Percentiles rank a stretch among this genome's conserved stretches.
phyloP scores from a whole-genome alignment of 2,329 filamentous ascomycete species.

The Arthroderma uncinatum region DNA sequence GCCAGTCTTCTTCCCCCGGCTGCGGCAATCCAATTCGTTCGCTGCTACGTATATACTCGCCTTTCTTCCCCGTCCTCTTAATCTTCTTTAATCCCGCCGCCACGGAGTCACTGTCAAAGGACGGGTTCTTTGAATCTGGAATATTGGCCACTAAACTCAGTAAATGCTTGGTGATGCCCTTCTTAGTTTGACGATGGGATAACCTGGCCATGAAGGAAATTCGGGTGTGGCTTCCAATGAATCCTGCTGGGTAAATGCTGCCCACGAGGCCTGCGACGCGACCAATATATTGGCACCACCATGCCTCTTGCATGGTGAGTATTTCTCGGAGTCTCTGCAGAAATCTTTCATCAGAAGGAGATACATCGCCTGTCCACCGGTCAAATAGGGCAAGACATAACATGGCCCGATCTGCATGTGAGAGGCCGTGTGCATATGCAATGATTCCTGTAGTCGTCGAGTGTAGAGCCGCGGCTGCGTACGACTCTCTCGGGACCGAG shows the following conservation, averaged over 20 bases:
- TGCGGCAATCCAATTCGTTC: slow-evolving; percentile 9
- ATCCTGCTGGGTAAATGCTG: slow-evolving; percentile 51
- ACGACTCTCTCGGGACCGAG: slow-evolving; percentile 42
- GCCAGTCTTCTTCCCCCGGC: slow-evolving; percentile 31
- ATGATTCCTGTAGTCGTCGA: slow-evolving; percentile 58
- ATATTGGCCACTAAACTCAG: slow-evolving; percentile 38
- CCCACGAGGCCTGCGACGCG: slow-evolving; percentile 48
- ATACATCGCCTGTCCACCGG: slow-evolving; percentile 59
- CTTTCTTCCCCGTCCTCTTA: slow-evolving; percentile 50
- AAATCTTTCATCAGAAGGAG: slow-evolving; percentile 47
- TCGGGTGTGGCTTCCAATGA: slow-evolving; percentile 22
- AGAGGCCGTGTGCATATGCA: slow-evolving; percentile 58
- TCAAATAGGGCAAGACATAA: slow-evolving; percentile 62
- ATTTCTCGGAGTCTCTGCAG: slow-evolving; percentile 44
- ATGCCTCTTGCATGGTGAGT: slow-evolving; percentile 44
- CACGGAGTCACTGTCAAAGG: slow-evolving; percentile 26
- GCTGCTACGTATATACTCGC: slow-evolving; percentile 39
- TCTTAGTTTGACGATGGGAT: slow-evolving; percentile 30
- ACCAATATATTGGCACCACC: slow-evolving; percentile 57
- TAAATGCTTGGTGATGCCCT: slow-evolving; percentile 28
- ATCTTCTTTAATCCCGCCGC: slow-evolving; percentile 32
- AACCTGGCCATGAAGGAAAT: slow-evolving; percentile 35
- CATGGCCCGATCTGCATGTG: slow-evolving; percentile 59
- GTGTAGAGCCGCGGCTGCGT: slow-evolving; percentile 60
- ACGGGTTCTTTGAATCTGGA: slow-evolving; percentile 26